Base-by-base conservation (phyloP, 2,329 filamentous ascomycete genomes). In the Cyphellophora attinorum region DNA sequence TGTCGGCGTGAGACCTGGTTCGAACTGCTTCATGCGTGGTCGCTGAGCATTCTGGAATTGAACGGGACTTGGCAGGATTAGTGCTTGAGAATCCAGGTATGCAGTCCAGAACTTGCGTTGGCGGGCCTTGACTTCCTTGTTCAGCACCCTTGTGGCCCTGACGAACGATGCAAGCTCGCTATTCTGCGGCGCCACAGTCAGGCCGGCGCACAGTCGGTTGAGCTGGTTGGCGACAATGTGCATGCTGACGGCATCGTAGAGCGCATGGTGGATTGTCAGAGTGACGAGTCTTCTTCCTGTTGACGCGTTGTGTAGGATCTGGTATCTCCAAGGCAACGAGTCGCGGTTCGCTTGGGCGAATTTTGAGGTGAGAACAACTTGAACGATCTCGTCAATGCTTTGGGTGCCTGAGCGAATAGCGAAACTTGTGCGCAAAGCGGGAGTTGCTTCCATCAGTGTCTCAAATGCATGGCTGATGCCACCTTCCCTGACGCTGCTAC, bases 201-300 rank as follows among this genome's bases (percentile, higher is more conserved):
- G 12, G 19, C 11, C 31, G 5, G 21, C 14, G 58, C 54, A 76
- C 21, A 63, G 44, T 4, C 49, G 41, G 41, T 67, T 56, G 10
- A 80, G 58, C 27, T 70, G 58, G 11, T 67, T 52, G 14, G 85
- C 61, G 5, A 93, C 59, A 1, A 68, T 53, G 1, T 78, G 73
- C 4, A 95, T 62, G 48, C 83, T 91, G 40, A 93, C 68, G 5
- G 79, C 86, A 54, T 95, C 89, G 51, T 95, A 96, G 0, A 95
- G 65, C 0, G 83, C 82, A 54, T 96, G 88, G 43, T 94, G 86
- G 4, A 95, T 79, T 16, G 65, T 65, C 4, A 85, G 62, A 2
- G 70, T 59, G 29, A 59, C 19, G 6, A 31, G 12, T 12, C 19
- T 19, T 17, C 19, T 16, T 8, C 19, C 10, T 17, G 17, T 19